Base-by-base conservation (phyloP, 2,329 filamentous ascomycete genomes). In the Dactylellina sp. region DNA sequence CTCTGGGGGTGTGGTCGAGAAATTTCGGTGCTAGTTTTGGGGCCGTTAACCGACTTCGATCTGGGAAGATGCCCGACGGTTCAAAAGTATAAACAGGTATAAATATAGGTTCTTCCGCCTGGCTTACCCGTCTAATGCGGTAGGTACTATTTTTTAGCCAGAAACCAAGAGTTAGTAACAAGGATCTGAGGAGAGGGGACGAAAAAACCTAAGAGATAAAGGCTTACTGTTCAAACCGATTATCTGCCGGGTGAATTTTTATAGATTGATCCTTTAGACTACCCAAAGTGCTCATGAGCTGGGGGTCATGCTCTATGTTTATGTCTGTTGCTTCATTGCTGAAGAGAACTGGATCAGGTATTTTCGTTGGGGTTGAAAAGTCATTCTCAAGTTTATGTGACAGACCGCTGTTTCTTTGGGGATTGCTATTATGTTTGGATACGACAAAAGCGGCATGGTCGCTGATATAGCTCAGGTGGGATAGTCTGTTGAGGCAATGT, bases 161-260 rank as follows among this genome's bases (percentile, higher is more conserved):
- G n/a, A n/a, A n/a, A n/a, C n/a, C n/a, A n/a, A n/a, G n/a, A n/a
- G n/a, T n/a, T n/a, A n/a, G n/a, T n/a, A n/a, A n/a, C n/a, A n/a
- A n/a, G n/a, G n/a, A n/a, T n/a, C n/a, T n/a, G n/a, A n/a, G n/a
- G n/a, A 40, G 9, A 50, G 32, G 6, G 20, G 28, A 32, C 28
- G 11, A 6, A 20, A 46, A n/a, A 35, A 20, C 12, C 18, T 46
- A 40, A 12, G 16, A 18, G 18, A n/a, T 6, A 24, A 18, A 7
- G 6, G 50, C 46, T 12, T 65, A 72, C 68, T 72, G 60, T 44
- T 72, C 68, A 39, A 72, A 72, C n/a, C 68, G 68, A n/a, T 61
- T 44, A 22, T 72, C 68, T 2, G 68, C 68, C 1, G 68, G 68
- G 28, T 72, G 68, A 28, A 72, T 49, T 49, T 52, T 57, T 18